Evolutionary conservation across 208 protist species (phyloP).

Genomic region (Naegleria gruberi): DNA sequence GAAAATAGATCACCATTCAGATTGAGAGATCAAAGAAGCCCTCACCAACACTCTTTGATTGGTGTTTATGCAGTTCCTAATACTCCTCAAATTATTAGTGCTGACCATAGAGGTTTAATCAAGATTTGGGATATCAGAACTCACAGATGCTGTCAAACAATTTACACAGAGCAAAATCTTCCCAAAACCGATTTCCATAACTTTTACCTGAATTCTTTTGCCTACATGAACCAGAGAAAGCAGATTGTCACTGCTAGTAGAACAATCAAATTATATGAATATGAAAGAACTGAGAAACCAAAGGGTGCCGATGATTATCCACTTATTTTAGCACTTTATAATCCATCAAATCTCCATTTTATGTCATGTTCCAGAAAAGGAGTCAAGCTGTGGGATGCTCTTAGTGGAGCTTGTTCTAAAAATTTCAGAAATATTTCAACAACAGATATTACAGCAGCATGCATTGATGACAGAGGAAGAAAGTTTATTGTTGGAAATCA

Average conservation of each 20-base stretch:
- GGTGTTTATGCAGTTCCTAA: conserved; percentile 49
- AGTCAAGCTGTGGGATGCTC: conserved; percentile 20
- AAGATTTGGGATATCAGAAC: conserved; percentile 69
- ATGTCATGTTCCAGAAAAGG: neutral
- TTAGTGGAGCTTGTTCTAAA: neutral
- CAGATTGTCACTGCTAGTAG: conserved; percentile 12
- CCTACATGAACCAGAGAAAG: neutral
- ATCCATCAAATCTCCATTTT: conserved; percentile 12
- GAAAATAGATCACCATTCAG: neutral
- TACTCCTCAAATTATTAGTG: conserved; percentile 57
- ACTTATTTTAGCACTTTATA: neutral
- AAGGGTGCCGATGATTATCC: conserved; percentile 9
- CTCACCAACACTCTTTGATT: conserved; percentile 42
- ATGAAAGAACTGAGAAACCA: conserved; percentile 16
- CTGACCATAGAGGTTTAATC: conserved; percentile 54
- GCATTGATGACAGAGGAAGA: conserved; percentile 9
- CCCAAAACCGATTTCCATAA: neutral
- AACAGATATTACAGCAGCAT: neutral
- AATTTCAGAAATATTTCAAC: neutral
- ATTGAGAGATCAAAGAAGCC: conserved; percentile 30
- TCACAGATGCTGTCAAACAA: conserved; percentile 59
- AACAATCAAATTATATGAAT: conserved; percentile 12
- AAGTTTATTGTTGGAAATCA: conserved; percentile 23
- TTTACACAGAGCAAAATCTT: conserved; percentile 24
- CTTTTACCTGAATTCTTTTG: conserved; percentile 19